Conservation (phyloP, 192 early-diverging fungal genomes). For the Coemansia sp. region DNA sequence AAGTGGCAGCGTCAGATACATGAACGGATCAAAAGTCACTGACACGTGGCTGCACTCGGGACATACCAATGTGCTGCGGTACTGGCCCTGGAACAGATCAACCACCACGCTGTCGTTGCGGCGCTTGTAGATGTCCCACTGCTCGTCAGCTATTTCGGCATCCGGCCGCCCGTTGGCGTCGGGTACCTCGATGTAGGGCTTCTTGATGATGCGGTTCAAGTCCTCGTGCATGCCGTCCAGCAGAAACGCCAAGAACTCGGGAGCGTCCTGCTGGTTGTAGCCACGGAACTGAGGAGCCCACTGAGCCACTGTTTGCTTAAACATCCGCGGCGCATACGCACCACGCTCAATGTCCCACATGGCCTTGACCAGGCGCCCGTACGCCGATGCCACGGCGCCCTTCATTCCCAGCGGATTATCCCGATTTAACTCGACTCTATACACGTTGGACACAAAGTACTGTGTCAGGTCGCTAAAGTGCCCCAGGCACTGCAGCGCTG, state of each 20-base stretch:
- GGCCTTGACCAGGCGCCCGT: conserved; percentile 62
- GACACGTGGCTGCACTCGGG: conserved; percentile 56
- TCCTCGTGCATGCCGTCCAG: conserved; percentile 88
- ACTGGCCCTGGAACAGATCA: conserved; percentile 74
- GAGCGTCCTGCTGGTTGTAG: conserved; percentile 82
- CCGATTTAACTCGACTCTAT: conserved; percentile 63
- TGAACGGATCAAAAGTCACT: conserved; percentile 83
- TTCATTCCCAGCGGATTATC: conserved; percentile 75
- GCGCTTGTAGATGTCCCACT: conserved; percentile 71
- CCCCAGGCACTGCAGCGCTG: conserved; percentile 84
- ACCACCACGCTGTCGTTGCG: conserved; percentile 81
- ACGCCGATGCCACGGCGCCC: conserved; percentile 67
- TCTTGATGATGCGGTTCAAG: conserved; percentile 74
- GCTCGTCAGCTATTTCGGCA: conserved; percentile 63
- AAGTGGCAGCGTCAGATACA: conserved; percentile 73
- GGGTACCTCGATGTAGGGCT: conserved; percentile 77
- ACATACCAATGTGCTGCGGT: conserved; percentile 61
- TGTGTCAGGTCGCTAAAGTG: conserved; percentile 65
- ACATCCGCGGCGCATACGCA: conserved; percentile 68
- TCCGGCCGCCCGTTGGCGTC: conserved; percentile 68
- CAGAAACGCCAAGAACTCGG: conserved; percentile 77
- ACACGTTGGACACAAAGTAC: conserved; percentile 61
- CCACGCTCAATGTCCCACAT: conserved; percentile 59
- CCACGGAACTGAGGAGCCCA: conserved; percentile 59
- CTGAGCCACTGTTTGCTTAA: conserved; percentile 65